Evolutionary conservation across 495 filamentous ascomycete genomes (phyloP), one percentile per base, ranked within the genome.

Genomic region (Daldinia vernicosa): DNA sequence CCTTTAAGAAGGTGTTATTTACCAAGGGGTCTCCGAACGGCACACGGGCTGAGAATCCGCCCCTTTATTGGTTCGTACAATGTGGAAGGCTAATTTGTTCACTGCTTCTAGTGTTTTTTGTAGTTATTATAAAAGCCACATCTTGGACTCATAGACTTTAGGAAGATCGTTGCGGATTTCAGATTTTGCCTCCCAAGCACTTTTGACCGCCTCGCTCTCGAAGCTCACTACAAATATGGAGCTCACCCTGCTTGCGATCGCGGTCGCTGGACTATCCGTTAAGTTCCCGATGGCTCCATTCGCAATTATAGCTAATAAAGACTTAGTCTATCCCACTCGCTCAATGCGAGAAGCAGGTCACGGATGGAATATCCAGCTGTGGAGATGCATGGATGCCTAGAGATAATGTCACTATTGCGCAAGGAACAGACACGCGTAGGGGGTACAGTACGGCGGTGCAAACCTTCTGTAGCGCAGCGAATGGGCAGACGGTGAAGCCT

Each of bases 361-460:
- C 69, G 1, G 71, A 78, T 61, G 74, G 35, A 32, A 76, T 78
- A 60, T 78, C 76, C 11, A 76, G 74, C 63, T 78, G 76, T 28
- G 66, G 66, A n/a, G 60, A 12, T 17, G 60, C 53, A 6, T 78
- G 76, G 76, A 78, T 78, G 69, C 60, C 74, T 6, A 63, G 72
- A 19, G 60, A 66, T 17, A 71, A 78, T 60, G 74, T 76, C 33
- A 62, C 33, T 17, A 78, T 78, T 22, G 76, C 67, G 3, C 59
- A 70, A 17, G 76, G 76, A 55, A 73, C 69, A 1, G 76, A 78
- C 53, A 40, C 28, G 12, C 74, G 76, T 22, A 66, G 15, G 26
- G 76, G 76, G 1, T 78, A 67, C 53, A 73, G 52, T 24, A 68
- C 74, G 1, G 74, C 76, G 3, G 76, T 76, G 15, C 60, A 73